Evolutionary conservation across 176 grass and related monocot genomes (phyloP).

Genomic region (Oryza officinalis): DNA sequence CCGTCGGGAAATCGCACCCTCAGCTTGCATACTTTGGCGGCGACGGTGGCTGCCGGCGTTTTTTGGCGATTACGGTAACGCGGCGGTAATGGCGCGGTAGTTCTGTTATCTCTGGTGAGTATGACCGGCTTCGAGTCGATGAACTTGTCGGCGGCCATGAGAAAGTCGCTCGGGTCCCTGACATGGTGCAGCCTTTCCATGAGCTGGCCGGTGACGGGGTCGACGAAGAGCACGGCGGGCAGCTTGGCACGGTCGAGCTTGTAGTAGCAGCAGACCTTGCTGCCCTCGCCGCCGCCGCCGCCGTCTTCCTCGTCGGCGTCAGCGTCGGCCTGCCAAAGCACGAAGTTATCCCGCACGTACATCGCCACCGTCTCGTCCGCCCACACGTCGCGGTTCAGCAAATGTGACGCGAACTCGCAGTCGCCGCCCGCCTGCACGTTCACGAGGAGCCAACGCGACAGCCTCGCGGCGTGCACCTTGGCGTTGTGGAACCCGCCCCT

Average conservation of each 20-base stretch:
- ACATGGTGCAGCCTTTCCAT: background rate
- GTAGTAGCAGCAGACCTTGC: slow-evolving; percentile 17
- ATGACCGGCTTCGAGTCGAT: background rate
- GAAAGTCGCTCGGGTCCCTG: slow-evolving; percentile 9
- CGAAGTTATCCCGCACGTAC: no score
- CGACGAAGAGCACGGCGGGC: slow-evolving; percentile 17
- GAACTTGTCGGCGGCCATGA: background rate
- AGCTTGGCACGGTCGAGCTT: background rate
- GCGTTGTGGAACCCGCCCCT: slow-evolving; percentile 6
- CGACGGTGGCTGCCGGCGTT: no score
- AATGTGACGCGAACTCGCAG: no score
- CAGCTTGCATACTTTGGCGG: background rate
- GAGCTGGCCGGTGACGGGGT: slow-evolving; percentile 25
- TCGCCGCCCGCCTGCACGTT: no score
- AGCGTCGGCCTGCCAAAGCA: no score
- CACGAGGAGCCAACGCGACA: no score
- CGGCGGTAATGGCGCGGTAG: no score
- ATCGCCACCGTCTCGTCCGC: no score
- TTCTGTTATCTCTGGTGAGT: background rate
- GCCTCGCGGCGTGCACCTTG: background rate
- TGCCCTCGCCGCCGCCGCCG: no score
- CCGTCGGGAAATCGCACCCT: slow-evolving; percentile 1
- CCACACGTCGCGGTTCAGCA: no score
- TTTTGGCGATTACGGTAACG: no score
- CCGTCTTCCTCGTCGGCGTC: no score